Conservation (phyloP, 163 green algal species). For the Scenedesmus sp. region DNA sequence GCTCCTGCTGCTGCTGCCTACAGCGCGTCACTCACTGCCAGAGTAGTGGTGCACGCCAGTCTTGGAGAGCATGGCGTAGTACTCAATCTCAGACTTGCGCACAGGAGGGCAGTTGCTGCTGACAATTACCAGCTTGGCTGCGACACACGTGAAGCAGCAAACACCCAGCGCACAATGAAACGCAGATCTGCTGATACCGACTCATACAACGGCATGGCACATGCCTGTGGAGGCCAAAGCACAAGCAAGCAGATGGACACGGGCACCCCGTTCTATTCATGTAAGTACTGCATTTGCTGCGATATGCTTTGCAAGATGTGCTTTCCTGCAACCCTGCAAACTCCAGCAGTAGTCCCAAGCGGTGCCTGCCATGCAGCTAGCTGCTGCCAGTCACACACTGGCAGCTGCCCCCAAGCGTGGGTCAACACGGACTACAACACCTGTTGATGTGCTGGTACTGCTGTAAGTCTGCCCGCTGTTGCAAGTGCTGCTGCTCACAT, state of each 20-base stretch:
- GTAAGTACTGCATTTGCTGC: no score
- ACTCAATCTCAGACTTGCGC: slow-evolving; percentile 99
- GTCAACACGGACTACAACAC: not conserved
- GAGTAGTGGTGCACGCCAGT: slow-evolving; percentile 98
- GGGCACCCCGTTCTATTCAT: no score
- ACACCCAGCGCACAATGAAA: not conserved
- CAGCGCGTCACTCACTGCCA: slow-evolving; percentile 83
- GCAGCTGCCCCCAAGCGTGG: not conserved
- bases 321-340: no score
- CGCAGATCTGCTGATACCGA: slow-evolving; percentile 1
- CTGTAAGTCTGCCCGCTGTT: not conserved
- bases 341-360: not conserved
- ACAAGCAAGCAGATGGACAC: not conserved
- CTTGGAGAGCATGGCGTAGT: slow-evolving; percentile 99
- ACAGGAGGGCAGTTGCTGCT: slow-evolving; percentile 97
- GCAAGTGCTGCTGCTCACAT: slow-evolving; percentile 61
- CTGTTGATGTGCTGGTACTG: not conserved
- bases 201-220: not conserved
- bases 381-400: not conserved
- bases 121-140: slow-evolving; percentile 99
- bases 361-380: not conserved
- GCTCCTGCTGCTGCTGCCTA: not conserved
- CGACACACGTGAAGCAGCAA: slow-evolving; percentile 10
- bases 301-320: no score
- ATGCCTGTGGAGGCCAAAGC: not conserved